A percentile compares a stretch with the other conserved stretches of the same genome.
Conservation (phyloP, 83 land plant species). For the Picea abies region DNA sequence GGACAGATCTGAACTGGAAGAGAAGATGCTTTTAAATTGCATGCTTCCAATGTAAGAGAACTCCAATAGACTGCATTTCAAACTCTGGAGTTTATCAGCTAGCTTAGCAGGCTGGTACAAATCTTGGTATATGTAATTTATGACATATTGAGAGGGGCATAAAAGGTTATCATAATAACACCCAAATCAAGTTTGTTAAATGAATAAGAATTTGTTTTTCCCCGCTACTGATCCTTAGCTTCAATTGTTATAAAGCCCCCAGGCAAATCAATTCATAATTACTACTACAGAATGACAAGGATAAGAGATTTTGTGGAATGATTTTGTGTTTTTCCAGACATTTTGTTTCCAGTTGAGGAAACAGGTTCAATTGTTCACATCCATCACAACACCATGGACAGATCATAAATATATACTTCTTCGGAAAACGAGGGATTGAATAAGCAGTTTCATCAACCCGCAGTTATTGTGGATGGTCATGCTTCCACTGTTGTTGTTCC, state of each 20-base stretch:
- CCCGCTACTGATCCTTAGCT: not conserved
- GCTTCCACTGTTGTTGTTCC: too few species aligned
- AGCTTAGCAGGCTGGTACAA: not conserved
- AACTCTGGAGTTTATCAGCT: not conserved
- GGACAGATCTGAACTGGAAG: not conserved
- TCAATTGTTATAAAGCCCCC: not conserved
- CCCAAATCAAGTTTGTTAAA: not conserved
- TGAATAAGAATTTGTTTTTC: not conserved
- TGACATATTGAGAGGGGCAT: not conserved
- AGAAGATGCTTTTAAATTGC: not conserved
- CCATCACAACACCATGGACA: not conserved
- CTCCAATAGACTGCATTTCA: not conserved
- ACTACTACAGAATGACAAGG: not conserved
- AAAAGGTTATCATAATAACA: not conserved
- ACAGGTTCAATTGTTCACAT: not conserved
- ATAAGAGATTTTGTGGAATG: not conserved
- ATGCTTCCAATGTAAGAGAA: not conserved
- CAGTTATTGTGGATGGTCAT: too few species aligned
- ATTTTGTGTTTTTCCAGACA: not conserved
- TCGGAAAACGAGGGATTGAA: too few species aligned
- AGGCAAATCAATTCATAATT: not conserved
- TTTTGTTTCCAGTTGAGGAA: not conserved
- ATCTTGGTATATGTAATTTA: not conserved
- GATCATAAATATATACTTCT: too few species aligned
- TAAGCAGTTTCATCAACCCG: too few species aligned